These are phyloP conservation scores for Phialophora chinensis DNA, from an alignment of 2,329 filamentous ascomycete species.

Conservation along the genomic window DNA sequence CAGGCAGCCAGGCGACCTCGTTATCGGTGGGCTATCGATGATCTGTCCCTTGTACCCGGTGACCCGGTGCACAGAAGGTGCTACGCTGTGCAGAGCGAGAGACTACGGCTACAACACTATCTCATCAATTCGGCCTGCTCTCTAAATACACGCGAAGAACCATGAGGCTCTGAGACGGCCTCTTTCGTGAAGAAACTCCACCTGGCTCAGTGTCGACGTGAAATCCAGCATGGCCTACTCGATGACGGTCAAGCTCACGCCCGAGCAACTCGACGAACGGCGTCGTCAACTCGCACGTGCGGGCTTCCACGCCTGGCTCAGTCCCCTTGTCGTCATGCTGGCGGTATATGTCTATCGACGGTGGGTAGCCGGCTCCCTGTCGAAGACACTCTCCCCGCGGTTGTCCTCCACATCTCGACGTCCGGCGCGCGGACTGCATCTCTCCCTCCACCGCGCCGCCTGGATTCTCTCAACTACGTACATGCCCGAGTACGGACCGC, in stretches of 20 bases:
- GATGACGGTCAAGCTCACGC: slow-evolving; percentile 56
- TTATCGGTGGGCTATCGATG: not conserved
- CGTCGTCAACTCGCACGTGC: slow-evolving; percentile 61
- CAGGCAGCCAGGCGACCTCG: not conserved
- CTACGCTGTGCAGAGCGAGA: not conserved
- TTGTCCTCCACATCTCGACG: not conserved
- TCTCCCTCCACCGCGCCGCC: slow-evolving; percentile 19
- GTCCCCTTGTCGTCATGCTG: slow-evolving; percentile 55
- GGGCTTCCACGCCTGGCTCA: slow-evolving; percentile 62
- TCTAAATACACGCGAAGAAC: not conserved
- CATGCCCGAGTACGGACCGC: slow-evolving; percentile 35
- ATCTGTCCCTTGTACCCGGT: not conserved
- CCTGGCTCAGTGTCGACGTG: not conserved
- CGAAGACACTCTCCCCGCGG: slow-evolving; percentile 22
- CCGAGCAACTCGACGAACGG: slow-evolving; percentile 57
- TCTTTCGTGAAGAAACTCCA: not conserved
- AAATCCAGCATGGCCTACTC: slow-evolving; percentile 49
- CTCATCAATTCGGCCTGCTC: not conserved
- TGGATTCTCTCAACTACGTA: slow-evolving; percentile 35
- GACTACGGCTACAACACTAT: not conserved
- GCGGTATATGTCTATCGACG: slow-evolving; percentile 45
- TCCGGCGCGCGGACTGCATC: not conserved
- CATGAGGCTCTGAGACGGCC: not conserved
- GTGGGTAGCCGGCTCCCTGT: not conserved
- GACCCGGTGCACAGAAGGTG: not conserved